Percentiles rank a stretch among this genome's conserved stretches.
These are phyloP conservation scores for Geoglossum glabrum DNA, from an alignment of 495 filamentous ascomycete genomes.

Conservation along the genomic window DNA sequence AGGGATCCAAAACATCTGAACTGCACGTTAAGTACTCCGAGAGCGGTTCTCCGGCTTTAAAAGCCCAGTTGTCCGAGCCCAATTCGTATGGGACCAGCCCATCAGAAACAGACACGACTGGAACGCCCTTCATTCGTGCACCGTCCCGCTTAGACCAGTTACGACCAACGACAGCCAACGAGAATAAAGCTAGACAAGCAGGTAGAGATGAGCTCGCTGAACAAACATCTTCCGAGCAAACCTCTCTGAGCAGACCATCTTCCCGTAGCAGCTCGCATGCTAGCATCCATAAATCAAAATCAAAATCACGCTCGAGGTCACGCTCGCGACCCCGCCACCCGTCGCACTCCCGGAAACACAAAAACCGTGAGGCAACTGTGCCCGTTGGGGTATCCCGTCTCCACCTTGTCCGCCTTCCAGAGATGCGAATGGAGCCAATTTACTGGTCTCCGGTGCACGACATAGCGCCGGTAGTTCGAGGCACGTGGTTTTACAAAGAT, in stretches of 20 bases:
- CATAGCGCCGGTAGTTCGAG: constrained; percentile 58
- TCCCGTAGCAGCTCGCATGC: not conserved
- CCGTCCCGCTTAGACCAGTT: constrained; percentile 9
- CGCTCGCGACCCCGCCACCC: not conserved
- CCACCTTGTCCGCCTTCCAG: constrained; percentile 35
- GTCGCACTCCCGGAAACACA: not conserved
- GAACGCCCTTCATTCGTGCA: constrained; percentile 20
- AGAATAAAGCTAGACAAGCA: not conserved
- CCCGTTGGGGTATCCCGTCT: constrained; percentile 61
- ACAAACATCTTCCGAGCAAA: not conserved
- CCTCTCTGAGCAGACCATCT: not conserved
- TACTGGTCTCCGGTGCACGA: constrained; percentile 97
- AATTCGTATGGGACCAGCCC: constrained; percentile 8
- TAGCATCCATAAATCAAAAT: not conserved
- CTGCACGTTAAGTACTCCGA: not conserved
- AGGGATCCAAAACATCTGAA: not conserved
- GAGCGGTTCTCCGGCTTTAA: not conserved
- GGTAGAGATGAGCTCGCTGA: constrained; percentile 4
- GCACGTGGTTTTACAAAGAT: constrained; percentile 94
- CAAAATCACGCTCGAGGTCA: not conserved
- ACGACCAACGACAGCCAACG: constrained; percentile 3
- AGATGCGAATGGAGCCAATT: constrained; percentile 70
- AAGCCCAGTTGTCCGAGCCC: not conserved
- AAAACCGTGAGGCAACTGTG: constrained; percentile 24
- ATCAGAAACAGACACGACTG: constrained; percentile 17